These are phyloP conservation scores for Colletotrichum sp. DNA, from an alignment of 2,329 filamentous ascomycete genomes.

Conservation along the genomic window DNA sequence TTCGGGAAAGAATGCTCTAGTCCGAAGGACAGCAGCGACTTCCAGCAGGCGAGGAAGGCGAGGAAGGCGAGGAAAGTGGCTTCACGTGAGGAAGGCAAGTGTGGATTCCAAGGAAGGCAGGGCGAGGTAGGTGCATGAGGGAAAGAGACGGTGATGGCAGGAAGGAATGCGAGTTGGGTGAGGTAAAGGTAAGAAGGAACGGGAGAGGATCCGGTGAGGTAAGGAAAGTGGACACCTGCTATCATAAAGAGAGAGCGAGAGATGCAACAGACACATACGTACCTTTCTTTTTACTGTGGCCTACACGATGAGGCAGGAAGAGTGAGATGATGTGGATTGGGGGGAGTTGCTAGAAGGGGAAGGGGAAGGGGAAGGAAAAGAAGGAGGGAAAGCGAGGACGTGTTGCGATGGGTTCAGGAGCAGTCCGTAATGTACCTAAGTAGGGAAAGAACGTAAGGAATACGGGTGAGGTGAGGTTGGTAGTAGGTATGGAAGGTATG, in stretches of 20 bases:
- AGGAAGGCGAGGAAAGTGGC: neutral
- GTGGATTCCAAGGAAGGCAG: neutral
- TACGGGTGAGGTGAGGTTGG: neutral
- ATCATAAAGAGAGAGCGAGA: neutral
- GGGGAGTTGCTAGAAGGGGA: neutral
- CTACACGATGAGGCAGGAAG: neutral
- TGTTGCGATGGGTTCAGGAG: neutral
- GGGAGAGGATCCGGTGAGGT: neutral
- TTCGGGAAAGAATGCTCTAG: neutral
- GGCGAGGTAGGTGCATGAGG: neutral
- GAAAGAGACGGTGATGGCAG: neutral
- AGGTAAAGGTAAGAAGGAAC: neutral
- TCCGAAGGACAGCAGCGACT: neutral
- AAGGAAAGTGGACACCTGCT: neutral
- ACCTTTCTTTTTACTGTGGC: neutral
- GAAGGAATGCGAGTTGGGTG: neutral
- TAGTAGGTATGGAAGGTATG: neutral
- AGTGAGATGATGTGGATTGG: neutral
- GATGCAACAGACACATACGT: neutral
- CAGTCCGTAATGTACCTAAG: neutral
- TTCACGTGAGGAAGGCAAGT: neutral
- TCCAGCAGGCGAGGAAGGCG: neutral
- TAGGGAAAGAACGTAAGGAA: neutral
- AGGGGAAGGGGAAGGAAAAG: neutral
- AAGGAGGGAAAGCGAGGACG: neutral